Conservation (phyloP, 148 eudicot genomes). For the Camellia sinensis region DNA sequence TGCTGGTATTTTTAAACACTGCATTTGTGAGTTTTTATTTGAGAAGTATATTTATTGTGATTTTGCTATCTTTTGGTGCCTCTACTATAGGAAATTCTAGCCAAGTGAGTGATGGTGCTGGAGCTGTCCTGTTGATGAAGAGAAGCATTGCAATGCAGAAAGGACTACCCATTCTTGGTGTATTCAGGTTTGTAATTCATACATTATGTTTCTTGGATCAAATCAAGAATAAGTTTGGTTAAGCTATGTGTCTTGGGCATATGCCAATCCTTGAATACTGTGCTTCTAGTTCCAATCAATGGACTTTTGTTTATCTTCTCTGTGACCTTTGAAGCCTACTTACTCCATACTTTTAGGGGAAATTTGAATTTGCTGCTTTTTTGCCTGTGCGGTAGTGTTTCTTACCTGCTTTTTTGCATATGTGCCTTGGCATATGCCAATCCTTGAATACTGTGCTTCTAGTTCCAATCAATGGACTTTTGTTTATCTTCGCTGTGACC, state of each 20-base stretch:
- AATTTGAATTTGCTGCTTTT: no score
- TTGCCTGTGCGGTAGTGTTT: no score
- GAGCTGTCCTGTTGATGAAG: conserved; percentile 97
- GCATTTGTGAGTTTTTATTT: background rate
- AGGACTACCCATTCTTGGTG: conserved; percentile 91
- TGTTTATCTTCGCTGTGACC: background rate
- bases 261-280: background rate
- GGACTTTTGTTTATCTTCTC: no score
- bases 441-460: no score
- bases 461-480: background rate
- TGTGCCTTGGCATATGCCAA: no score
- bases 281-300: no score
- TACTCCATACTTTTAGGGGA: no score
- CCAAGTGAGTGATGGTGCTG: conserved; percentile 98
- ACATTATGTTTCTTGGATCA: background rate
- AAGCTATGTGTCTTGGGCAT: background rate
- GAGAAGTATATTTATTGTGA: background rate
- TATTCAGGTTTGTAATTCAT: conserved; percentile 59
- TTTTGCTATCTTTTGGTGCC: background rate
- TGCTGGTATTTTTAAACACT: conserved; percentile 61
- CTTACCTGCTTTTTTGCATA: no score
- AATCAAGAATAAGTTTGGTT: background rate
- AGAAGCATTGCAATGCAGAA: conserved; percentile 79
- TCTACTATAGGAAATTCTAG: conserved; percentile 79
- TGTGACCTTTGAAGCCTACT: no score